Conservation (phyloP, 2,329 filamentous ascomycete genomes). For the Colletotrichum trifolii region DNA sequence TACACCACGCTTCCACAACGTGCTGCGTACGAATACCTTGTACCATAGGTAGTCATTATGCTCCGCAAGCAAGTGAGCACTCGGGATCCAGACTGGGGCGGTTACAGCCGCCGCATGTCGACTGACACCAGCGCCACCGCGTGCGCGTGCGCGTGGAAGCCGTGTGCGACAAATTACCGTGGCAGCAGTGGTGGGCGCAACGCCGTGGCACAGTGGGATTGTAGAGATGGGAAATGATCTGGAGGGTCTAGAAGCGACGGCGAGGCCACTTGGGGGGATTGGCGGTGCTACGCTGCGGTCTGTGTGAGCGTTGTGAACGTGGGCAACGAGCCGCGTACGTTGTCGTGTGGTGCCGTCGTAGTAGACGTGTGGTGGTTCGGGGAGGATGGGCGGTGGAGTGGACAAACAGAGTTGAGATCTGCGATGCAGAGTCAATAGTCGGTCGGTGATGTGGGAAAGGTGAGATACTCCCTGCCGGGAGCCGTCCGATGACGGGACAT, state of each 20-base stretch:
- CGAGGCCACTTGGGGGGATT: no score
- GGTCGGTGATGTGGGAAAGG: slow-evolving; percentile 17
- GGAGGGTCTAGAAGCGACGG: neutral
- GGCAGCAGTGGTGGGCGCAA: neutral
- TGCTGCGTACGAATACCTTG: no score
- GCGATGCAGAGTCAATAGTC: neutral
- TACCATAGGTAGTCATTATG: no score
- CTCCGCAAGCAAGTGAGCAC: no score
- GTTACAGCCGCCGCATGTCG: neutral
- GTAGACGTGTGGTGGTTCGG: slow-evolving; percentile 1
- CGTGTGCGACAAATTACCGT: neutral
- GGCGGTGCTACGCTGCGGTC: no score
- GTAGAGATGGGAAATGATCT: neutral
- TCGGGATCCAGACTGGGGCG: neutral
- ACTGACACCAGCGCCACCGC: no score
- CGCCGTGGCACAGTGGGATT: no score
- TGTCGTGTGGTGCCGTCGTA: no score
- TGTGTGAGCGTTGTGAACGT: no score
- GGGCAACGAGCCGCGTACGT: no score
- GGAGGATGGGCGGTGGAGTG: neutral
- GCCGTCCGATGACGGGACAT: slow-evolving; percentile 35
- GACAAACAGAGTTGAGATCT: slow-evolving; percentile 15
- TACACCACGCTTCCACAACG: no score
- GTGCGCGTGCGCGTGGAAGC: no score
- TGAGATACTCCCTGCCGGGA: slow-evolving; percentile 19